Conservation (phyloP, 345 rosid species). For the Cochlearia excelsa region DNA sequence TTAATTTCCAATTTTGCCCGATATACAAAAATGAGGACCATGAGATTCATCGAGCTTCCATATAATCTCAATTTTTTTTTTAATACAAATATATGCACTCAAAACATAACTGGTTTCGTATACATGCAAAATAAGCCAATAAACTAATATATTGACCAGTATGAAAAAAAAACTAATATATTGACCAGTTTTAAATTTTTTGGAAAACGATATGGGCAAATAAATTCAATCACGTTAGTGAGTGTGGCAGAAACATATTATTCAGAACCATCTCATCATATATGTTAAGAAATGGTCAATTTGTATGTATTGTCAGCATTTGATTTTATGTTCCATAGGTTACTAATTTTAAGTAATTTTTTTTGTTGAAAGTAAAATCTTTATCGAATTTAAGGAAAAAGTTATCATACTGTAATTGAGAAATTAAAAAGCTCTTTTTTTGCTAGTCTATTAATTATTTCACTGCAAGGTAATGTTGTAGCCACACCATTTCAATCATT, state of each 20-base stretch:
- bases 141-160: too few relatives aligned
- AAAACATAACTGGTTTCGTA: neutral
- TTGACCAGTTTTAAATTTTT: neutral
- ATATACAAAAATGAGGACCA: neutral
- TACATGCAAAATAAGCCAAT: neutral
- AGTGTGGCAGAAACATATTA: neutral
- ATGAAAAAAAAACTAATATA: neutral
- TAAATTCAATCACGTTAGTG: conserved; percentile 4
- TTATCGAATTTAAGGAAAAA: neutral
- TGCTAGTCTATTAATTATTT: too few relatives aligned
- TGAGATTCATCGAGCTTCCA: neutral
- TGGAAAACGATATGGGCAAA: neutral
- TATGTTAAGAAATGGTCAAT: conserved; percentile 15
- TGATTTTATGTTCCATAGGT: conserved; percentile 2
- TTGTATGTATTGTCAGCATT: neutral
- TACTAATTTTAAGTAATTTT: neutral
- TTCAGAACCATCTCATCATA: neutral
- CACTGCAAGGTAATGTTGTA: too few relatives aligned
- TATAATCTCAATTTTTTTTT: neutral
- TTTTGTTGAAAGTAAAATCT: neutral
- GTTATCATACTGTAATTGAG: too few relatives aligned
- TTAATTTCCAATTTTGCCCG: neutral
- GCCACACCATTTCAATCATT: too few relatives aligned
- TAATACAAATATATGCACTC: neutral
- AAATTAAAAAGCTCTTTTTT: too few relatives aligned